Evolutionary conservation across 805 yeast species (phyloP).

Genomic region (Zygosaccharomyces siamensis): DNA sequence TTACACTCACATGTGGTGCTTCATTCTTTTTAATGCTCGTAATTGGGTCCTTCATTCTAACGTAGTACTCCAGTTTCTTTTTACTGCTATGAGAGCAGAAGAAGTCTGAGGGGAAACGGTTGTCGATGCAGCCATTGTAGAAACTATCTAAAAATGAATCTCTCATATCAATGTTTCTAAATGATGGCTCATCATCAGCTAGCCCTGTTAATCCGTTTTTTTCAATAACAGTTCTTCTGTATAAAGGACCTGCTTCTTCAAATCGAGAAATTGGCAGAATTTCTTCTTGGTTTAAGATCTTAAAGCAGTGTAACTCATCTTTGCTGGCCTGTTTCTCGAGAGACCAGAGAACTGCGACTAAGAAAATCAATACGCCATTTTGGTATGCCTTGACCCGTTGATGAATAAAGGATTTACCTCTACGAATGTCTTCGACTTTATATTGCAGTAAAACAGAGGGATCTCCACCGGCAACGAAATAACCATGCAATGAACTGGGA

Average conservation of each 20-base stretch:
- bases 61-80: conserved; percentile 26
- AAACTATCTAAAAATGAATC: conserved; percentile 33
- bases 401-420: conserved; percentile 49
- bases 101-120: conserved; percentile 36
- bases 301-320: conserved; percentile 21
- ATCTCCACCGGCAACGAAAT: conserved; percentile 55
- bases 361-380: conserved; percentile 45
- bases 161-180: conserved; percentile 6
- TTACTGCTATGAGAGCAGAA: conserved; percentile 22
- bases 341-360: conserved; percentile 47
- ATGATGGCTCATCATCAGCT: conserved; percentile 8
- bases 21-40: conserved; percentile 4
- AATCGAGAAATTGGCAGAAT: conserved; percentile 36
- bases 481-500: conserved; percentile 62
- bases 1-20: conserved; percentile 6
- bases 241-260: conserved; percentile 21
- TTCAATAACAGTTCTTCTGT: conserved; percentile 16
- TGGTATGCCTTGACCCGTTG: conserved; percentile 55
- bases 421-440: conserved; percentile 47
- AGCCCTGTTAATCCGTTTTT: conserved; percentile 10
- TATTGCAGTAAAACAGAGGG: conserved; percentile 46
- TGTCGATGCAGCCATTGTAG: conserved; percentile 30
- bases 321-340: conserved; percentile 9
- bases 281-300: conserved; percentile 32
- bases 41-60: conserved; percentile 19